Conservation (phyloP, 1,139 yeast species). For the Entelexis paramagnoliae region DNA sequence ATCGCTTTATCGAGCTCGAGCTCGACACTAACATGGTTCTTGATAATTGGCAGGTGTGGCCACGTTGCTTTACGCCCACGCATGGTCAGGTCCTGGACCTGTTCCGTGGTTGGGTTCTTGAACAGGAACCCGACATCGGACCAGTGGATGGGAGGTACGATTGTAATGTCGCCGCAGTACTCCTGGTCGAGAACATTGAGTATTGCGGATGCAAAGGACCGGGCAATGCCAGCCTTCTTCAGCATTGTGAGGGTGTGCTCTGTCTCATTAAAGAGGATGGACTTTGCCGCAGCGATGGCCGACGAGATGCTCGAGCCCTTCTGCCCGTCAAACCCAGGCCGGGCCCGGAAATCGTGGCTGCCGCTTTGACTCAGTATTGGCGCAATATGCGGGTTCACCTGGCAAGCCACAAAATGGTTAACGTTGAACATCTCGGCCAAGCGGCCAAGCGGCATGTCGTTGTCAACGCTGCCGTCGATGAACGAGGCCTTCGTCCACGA, state of each 20-base stretch:
- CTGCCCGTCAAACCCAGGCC: neutral
- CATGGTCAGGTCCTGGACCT: conserved; percentile 55
- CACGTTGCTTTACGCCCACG: conserved; percentile 89
- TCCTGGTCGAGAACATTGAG: conserved; percentile 72
- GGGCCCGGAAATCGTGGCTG: neutral
- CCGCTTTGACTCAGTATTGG: conserved; percentile 45
- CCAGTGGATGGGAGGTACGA: conserved; percentile 60
- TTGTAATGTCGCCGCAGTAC: conserved; percentile 89
- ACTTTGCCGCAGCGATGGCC: neutral
- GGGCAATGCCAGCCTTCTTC: conserved; percentile 65
- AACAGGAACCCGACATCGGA: conserved; percentile 54
- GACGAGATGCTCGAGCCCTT: neutral
- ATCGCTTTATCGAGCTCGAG: conserved; percentile 78
- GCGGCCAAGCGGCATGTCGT: conserved; percentile 82
- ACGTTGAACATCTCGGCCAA: conserved; percentile 93
- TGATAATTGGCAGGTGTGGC: conserved; percentile 77
- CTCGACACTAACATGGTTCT: conserved; percentile 83
- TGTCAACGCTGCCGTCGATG: conserved; percentile 93
- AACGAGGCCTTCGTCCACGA: conserved; percentile 83
- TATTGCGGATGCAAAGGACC: conserved; percentile 59
- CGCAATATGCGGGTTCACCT: conserved; percentile 92
- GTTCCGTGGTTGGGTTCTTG: conserved; percentile 70
- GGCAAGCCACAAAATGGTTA: conserved; percentile 92
- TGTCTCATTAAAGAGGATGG: conserved; percentile 53
- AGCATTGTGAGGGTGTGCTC: conserved; percentile 66